Conservation (phyloP, 306 rosid species). For the Acacia melanoxylon region DNA sequence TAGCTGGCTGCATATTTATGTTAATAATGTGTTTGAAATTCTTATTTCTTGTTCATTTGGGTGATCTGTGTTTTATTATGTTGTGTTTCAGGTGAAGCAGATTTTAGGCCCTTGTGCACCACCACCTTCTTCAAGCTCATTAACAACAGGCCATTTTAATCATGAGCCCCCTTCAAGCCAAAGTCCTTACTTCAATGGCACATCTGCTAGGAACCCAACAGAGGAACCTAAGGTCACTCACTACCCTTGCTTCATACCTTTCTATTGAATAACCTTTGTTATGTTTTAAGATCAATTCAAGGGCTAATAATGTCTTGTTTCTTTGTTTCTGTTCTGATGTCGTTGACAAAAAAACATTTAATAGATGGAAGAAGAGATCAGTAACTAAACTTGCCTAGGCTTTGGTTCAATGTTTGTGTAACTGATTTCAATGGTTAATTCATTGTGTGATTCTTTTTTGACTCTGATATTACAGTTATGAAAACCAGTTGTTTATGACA, state of each 20-base stretch:
- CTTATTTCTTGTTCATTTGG: not conserved
- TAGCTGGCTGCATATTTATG: not conserved
- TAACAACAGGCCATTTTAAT: conserved; percentile 35
- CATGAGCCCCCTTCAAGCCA: conserved; percentile 89
- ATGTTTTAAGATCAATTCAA: not conserved
- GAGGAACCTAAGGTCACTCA: conserved; percentile 41
- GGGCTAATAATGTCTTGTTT: not conserved
- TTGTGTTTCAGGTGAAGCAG: conserved; percentile 42
- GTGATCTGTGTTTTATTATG: not conserved
- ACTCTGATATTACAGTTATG: not conserved
- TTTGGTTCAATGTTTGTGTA: not conserved
- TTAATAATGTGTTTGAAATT: not conserved
- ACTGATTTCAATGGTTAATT: not conserved
- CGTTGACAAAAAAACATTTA: too few relatives aligned
- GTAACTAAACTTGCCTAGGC: not conserved
- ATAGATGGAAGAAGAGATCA: not conserved
- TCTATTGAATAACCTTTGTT: not conserved
- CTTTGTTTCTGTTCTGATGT: not conserved
- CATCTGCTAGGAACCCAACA: conserved; percentile 6
- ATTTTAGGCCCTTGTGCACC: conserved; percentile 31
- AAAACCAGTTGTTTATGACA: not conserved
- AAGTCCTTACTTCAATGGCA: conserved; percentile 37
- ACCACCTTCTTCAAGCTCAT: conserved; percentile 27
- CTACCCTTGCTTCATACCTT: not conserved
- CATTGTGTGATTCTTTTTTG: not conserved